These are phyloP conservation scores for Aspergillus transmontanensis DNA, from an alignment of 2,329 filamentous ascomycete species.

Conservation along the genomic window DNA sequence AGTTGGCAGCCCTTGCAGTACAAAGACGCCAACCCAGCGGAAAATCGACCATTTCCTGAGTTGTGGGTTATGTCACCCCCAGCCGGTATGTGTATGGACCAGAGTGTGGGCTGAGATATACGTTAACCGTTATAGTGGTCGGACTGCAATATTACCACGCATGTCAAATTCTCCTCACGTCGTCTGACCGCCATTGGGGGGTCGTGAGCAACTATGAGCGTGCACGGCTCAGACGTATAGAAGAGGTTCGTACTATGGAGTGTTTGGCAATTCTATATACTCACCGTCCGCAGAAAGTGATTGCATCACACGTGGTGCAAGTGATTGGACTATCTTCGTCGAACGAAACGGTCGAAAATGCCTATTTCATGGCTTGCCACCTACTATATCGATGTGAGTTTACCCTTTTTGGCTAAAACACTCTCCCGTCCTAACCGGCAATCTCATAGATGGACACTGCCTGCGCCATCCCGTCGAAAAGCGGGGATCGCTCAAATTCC, in stretches of 20 bases:
- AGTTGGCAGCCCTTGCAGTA: slow-evolving; percentile 39
- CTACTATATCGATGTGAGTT: slow-evolving; percentile 35
- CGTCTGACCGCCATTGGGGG: slow-evolving; percentile 27
- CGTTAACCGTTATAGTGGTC: slow-evolving; percentile 28
- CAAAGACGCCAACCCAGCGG: slow-evolving; percentile 25
- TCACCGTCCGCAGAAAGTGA: slow-evolving; percentile 24
- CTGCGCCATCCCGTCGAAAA: slow-evolving; percentile 31
- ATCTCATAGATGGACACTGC: slow-evolving; percentile 34
- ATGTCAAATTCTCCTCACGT: slow-evolving; percentile 32
- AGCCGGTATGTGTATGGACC: slow-evolving; percentile 28
- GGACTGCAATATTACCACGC: slow-evolving; percentile 44
- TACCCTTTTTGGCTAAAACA: not conserved
- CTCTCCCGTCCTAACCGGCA: slow-evolving; percentile 6
- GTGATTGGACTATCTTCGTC: slow-evolving; percentile 37
- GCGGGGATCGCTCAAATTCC: slow-evolving; percentile 31
- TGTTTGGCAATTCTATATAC: not conserved
- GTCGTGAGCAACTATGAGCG: slow-evolving; percentile 30
- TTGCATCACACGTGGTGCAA: slow-evolving; percentile 31
- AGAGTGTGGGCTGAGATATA: not conserved
- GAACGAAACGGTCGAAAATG: slow-evolving; percentile 38
- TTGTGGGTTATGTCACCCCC: slow-evolving; percentile 41
- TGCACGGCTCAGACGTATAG: slow-evolving; percentile 27
- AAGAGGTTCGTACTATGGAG: slow-evolving; percentile 25
- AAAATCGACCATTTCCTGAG: slow-evolving; percentile 35
- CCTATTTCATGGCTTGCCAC: slow-evolving; percentile 38